Percentiles rank a stretch among this genome's conserved stretches.
phyloP scores from a whole-genome alignment of 2,329 filamentous ascomycete genomes.

The Esteya vermicola region DNA sequence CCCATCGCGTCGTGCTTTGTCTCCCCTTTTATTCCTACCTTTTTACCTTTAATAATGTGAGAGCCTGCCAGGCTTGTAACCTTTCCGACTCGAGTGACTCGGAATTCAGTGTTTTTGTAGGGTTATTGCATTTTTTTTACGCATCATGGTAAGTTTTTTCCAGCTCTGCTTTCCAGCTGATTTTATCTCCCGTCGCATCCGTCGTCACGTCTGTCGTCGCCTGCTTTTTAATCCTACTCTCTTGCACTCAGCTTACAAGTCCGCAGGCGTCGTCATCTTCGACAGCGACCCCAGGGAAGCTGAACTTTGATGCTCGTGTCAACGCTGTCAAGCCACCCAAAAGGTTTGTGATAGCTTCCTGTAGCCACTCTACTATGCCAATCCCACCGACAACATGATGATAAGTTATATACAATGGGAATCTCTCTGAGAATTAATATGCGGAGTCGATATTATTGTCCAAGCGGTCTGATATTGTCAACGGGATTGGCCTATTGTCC shows the following conservation, averaged over 20 bases:
- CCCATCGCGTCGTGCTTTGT: not conserved
- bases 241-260: too few relatives aligned
- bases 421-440: slow-evolving; percentile 97
- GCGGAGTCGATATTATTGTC: slow-evolving; percentile 78
- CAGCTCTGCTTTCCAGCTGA: too few relatives aligned
- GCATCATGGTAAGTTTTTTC: too few relatives aligned
- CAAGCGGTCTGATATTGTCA: slow-evolving; percentile 12
- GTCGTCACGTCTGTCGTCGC: too few relatives aligned
- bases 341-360: slow-evolving; percentile 41
- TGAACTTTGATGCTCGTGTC: slow-evolving; percentile 67
- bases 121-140: too few relatives aligned
- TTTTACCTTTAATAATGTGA: too few relatives aligned
- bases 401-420: slow-evolving; percentile 94
- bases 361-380: not conserved
- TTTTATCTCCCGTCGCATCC: too few relatives aligned
- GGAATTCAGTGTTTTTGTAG: too few relatives aligned
- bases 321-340: slow-evolving; percentile 79
- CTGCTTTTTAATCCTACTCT: too few relatives aligned
- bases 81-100: too few relatives aligned
- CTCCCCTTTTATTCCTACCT: too few relatives aligned
- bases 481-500: slow-evolving; percentile 4
- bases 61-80: too few relatives aligned
- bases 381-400: slow-evolving; percentile 44
- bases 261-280: slow-evolving; percentile 60
- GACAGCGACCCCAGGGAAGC: slow-evolving; percentile 54